These are phyloP conservation scores for Stachybotrys elegans DNA, from an alignment of 2,329 filamentous ascomycete species.

Conservation along the genomic window DNA sequence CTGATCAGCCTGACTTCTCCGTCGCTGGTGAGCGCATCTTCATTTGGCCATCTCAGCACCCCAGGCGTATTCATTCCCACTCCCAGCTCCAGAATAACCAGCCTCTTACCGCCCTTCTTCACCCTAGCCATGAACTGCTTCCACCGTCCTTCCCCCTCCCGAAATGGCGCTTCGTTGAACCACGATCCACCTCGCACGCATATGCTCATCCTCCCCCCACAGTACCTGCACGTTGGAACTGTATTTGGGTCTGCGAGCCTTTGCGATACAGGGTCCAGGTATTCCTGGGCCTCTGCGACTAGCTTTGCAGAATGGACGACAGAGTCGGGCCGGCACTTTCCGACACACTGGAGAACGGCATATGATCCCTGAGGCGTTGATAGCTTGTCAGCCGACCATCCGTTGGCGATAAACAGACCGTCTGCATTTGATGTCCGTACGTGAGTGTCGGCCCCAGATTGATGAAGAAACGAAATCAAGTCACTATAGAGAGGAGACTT, in stretches of 20 bases:
- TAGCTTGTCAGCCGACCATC: conserved; percentile 7
- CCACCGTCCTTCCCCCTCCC: conserved; percentile 10
- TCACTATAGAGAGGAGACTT: conserved; percentile 10
- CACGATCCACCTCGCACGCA: conserved; percentile 14
- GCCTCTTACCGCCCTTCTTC: conserved; percentile 6
- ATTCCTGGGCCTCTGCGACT: conserved; percentile 3
- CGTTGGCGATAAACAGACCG: conserved; percentile 9
- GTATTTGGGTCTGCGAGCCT: conserved; percentile 9
- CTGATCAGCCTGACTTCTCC: conserved; percentile 14
- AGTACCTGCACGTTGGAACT: conserved; percentile 12
- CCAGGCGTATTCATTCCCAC: conserved; percentile 18
- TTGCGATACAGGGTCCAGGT: conserved; percentile 11
- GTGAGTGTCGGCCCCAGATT: conserved; percentile 10
- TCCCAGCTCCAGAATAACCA: conserved; percentile 16
- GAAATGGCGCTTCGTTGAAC: conserved; percentile 14
- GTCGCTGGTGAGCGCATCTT: conserved; percentile 10
- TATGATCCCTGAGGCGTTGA: conserved; percentile 12
- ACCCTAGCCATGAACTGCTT: conserved; percentile 7
- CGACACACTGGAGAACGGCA: conserved; percentile 11
- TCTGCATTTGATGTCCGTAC: conserved; percentile 14
- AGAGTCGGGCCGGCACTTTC: conserved; percentile 13
- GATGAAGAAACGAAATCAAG: conserved; percentile 6
- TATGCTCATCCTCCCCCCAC: conserved; percentile 14
- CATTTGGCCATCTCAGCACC: conserved; percentile 16
- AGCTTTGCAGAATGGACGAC: conserved; percentile 8